Evolutionary conservation across 2,329 filamentous ascomycete genomes (phyloP).

Genomic region (Coniochaeta pulveracea): DNA sequence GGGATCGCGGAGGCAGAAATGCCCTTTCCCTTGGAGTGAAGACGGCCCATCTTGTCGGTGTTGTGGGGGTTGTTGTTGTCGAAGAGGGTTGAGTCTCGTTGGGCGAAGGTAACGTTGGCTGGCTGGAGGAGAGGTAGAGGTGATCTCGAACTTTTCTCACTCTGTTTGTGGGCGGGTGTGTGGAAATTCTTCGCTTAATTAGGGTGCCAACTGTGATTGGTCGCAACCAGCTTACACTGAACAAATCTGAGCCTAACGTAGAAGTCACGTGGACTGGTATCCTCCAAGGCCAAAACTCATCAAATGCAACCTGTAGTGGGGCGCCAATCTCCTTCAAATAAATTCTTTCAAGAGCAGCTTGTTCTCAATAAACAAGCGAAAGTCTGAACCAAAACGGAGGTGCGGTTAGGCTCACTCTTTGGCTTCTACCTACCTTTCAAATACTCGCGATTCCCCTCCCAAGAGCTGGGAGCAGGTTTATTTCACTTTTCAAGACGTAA

Average conservation of each 20-base stretch:
- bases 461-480: no score
- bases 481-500: no score
- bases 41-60: constrained; percentile 73
- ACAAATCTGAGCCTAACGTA: no score
- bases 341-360: neutral
- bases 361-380: neutral
- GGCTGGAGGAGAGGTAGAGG: constrained; percentile 5
- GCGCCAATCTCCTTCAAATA: neutral
- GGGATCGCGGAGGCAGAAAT: constrained; percentile 93
- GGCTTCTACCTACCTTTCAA: no score
- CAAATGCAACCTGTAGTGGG: neutral
- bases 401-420: no score
- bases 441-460: no score
- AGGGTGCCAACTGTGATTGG: constrained; percentile 23
- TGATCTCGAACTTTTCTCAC: constrained; percentile 3
- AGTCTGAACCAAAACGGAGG: neutral
- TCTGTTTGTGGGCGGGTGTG: constrained; percentile 18
- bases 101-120: no score
- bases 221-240: no score
- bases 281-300: no score
- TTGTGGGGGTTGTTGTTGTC: constrained; percentile 35
- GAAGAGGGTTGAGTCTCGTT: constrained; percentile 15
- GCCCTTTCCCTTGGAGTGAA: constrained; percentile 99
- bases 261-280: no score
- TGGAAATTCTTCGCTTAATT: constrained; percentile 32